Evolutionary conservation across 306 rosid genomes (phyloP).

Genomic region (Purshia tridentata): DNA sequence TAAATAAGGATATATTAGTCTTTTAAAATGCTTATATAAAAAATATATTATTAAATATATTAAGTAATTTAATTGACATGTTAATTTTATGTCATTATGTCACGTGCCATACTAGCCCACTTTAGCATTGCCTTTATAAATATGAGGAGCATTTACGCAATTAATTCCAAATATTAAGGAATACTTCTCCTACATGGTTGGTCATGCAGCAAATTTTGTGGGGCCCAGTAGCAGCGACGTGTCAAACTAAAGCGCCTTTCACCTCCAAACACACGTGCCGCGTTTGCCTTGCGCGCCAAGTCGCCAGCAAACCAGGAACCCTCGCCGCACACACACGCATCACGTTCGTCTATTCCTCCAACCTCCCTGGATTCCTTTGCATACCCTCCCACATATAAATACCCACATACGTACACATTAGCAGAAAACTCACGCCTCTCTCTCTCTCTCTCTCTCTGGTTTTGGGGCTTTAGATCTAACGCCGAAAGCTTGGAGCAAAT

Average conservation of each 20-base stretch:
- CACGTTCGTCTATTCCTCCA: constrained; percentile 25
- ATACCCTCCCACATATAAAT: background rate
- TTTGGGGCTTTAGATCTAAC: constrained; percentile 28
- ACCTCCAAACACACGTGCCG: constrained; percentile 29
- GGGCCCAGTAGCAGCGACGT: constrained; percentile 2
- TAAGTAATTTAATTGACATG: no score
- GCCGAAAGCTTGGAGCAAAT: background rate
- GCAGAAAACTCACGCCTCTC: background rate
- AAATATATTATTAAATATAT: no score
- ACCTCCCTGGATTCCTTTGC: constrained; percentile 28
- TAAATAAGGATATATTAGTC: no score
- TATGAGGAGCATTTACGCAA: no score
- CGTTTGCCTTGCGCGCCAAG: constrained; percentile 47
- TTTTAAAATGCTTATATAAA: no score
- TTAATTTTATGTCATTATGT: no score
- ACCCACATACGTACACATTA: background rate
- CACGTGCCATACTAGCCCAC: no score
- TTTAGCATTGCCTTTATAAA: no score
- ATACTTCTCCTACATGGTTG: no score
- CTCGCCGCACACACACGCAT: constrained; percentile 18
- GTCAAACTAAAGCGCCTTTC: background rate
- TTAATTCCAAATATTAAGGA: no score
- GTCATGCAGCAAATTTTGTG: no score
- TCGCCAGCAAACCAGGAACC: constrained; percentile 21
- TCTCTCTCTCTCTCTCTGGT: background rate